Evolutionary conservation across 495 filamentous ascomycete genomes (phyloP).

Genomic region (Tuber umbilicatum): DNA sequence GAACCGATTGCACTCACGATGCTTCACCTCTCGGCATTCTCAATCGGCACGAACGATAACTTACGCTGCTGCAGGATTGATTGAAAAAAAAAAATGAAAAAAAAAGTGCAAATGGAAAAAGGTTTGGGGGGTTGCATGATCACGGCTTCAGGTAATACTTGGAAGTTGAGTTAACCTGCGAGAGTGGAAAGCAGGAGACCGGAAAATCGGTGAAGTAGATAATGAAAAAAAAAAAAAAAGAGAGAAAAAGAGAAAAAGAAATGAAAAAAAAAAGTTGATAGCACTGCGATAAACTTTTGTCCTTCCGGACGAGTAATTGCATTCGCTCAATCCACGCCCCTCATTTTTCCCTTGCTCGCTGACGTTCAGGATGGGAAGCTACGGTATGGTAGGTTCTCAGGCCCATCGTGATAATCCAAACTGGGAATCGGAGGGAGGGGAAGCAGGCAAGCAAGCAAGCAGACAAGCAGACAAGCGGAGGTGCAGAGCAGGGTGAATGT

Average conservation of each 20-base stretch:
- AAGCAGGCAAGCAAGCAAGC: not conserved
- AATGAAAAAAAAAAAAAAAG: no score
- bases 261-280: not conserved
- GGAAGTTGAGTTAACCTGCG: not conserved
- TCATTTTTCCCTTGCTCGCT: not conserved
- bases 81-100: no score
- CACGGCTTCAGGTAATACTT: not conserved
- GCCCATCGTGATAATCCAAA: not conserved
- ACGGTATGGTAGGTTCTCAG: not conserved
- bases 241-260: not conserved
- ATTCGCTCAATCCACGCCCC: not conserved
- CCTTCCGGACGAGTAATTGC: not conserved
- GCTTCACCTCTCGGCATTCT: not conserved
- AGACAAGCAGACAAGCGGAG: not conserved
- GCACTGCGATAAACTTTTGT: not conserved
- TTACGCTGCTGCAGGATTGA: not conserved
- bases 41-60: not conserved
- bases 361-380: not conserved
- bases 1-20: slow-evolving; percentile 1
- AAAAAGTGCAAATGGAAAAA: not conserved
- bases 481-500: not conserved
- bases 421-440: not conserved
- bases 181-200: not conserved
- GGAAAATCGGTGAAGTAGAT: not conserved
- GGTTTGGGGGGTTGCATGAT: not conserved